A percentile compares a stretch with the other conserved stretches of the same genome.
Conservation (phyloP, 148 eudicot species). For the Nepenthes gracilis region DNA sequence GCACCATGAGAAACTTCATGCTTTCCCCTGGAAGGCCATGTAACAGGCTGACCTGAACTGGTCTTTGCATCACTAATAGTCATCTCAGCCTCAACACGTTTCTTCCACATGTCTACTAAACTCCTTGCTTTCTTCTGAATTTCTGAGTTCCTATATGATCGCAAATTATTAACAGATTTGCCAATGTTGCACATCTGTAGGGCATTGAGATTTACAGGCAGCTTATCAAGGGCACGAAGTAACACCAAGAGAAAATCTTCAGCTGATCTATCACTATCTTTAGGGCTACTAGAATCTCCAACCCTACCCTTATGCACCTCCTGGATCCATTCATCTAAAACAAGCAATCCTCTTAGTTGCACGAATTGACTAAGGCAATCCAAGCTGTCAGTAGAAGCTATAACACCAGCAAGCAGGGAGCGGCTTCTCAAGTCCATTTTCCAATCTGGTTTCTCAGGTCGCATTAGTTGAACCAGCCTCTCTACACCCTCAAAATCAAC, state of each 20-base stretch:
- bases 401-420: conserved; percentile 55
- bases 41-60: conserved; percentile 38
- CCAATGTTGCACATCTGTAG: conserved; percentile 83
- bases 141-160: conserved; percentile 67
- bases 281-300: conserved; percentile 45
- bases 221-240: conserved; percentile 82
- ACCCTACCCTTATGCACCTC: conserved; percentile 75
- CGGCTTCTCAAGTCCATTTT: conserved; percentile 48
- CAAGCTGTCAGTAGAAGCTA: conserved; percentile 70
- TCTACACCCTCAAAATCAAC: conserved; percentile 63
- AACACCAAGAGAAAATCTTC: conserved; percentile 81
- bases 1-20: conserved; percentile 47
- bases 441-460: conserved; percentile 45
- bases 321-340: conserved; percentile 89
- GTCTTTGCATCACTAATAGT: conserved; percentile 52
- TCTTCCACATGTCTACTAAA: conserved; percentile 95
- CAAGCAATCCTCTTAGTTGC: conserved; percentile 70
- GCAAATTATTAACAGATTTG: conserved; percentile 81
- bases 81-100: conserved; percentile 95
- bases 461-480: conserved; percentile 80
- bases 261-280: conserved; percentile 56
- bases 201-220: conserved; percentile 86
- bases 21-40: conserved; percentile 53
- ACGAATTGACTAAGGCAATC: conserved; percentile 80
- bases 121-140: conserved; percentile 89